Percentiles rank a stretch among this genome's conserved stretches.
These are phyloP conservation scores for Colletotrichum limetticola DNA, from an alignment of 2,329 filamentous ascomycete genomes.

Conservation along the genomic window DNA sequence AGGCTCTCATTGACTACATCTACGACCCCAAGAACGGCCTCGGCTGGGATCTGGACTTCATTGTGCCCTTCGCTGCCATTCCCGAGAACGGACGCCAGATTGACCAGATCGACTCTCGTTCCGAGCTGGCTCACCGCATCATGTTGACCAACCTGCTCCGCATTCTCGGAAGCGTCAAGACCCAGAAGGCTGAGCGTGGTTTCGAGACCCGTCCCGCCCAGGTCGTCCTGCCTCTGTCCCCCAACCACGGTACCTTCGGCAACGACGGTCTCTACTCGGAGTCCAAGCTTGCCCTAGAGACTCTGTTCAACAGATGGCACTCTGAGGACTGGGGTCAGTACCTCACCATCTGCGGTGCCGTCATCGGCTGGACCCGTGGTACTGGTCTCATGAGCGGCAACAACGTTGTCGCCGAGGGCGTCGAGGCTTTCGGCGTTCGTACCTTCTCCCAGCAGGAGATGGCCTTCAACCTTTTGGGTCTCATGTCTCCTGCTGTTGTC, in stretches of 20 bases:
- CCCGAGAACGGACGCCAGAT: slow-evolving; percentile 97
- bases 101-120: slow-evolving; percentile 95
- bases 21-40: slow-evolving; percentile 96
- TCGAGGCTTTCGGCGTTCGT: slow-evolving; percentile 95
- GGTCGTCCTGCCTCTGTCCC: slow-evolving; percentile 93
- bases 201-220: slow-evolving; percentile 97
- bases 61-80: slow-evolving; percentile 96
- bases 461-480: slow-evolving; percentile 96
- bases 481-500: slow-evolving; percentile 94
- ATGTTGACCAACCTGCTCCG: slow-evolving; percentile 98
- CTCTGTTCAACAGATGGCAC: slow-evolving; percentile 98
- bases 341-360: slow-evolving; percentile 96
- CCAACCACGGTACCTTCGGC: slow-evolving; percentile 98
- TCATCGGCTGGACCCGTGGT: slow-evolving; percentile 99
- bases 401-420: slow-evolving; percentile 96
- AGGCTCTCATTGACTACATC: slow-evolving; percentile 94
- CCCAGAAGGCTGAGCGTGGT: slow-evolving; percentile 85
- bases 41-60: slow-evolving; percentile 97
- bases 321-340: slow-evolving; percentile 98
- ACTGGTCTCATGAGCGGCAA: slow-evolving; percentile 98
- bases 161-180: slow-evolving; percentile 89
- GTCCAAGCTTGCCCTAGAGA: slow-evolving; percentile 96
- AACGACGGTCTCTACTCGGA: slow-evolving; percentile 98
- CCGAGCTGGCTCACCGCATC: slow-evolving; percentile 96
- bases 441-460: slow-evolving; percentile 99